Evolutionary conservation across 1,284 basidiomycete genomes (phyloP), one percentile per base, ranked within the genome.

Genomic region (Ganoderma resinaceum): DNA sequence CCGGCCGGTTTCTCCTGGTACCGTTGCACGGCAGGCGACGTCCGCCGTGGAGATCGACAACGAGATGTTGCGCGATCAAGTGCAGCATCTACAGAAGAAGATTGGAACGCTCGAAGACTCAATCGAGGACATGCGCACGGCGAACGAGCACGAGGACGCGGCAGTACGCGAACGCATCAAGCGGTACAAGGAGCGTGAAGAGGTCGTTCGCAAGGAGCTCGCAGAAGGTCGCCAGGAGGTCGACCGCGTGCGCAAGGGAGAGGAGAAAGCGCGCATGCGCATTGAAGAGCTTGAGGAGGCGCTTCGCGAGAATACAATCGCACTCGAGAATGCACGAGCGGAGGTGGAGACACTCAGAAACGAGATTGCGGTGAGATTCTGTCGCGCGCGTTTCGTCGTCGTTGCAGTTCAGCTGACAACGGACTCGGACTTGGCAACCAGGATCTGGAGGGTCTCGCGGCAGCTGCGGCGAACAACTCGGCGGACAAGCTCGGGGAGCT

Each of bases 21-120:
- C 81, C 1, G 73, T 76, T 9, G 80, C 80, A 29, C 82, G 83
- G 12, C 82, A 84, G 62, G 81, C 86, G 9, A 78, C 84, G 14
- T 87, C 89, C 2, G 89, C 95, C 0, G 88, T 91, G 1, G 90
- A 96, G 76, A 98, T 99, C 75, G 96, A 99, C 81, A 97, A 97
- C 76, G 96, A 98, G 79, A 91, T 90, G 31, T 86, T 98, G 37
- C 90, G 88, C 23, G 96, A 97, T 52, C 96, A 99, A 78, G 86
- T 95, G 33, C 87, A 89, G 64, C 95, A 99, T 78, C 84, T 97
- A 38, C 92, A 95, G 77, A 88, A 87, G 77, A 93, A 93, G 78
- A 86, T 96, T 55, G 80, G 85, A 2, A 83, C 83, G 38, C 84
- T 97, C 72, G 96, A 99, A 76, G 97, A 98, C 76, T 84, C 91